Base-by-base conservation (phyloP, 495 filamentous ascomycete species). In the Hypomontagnella monticulosa region DNA sequence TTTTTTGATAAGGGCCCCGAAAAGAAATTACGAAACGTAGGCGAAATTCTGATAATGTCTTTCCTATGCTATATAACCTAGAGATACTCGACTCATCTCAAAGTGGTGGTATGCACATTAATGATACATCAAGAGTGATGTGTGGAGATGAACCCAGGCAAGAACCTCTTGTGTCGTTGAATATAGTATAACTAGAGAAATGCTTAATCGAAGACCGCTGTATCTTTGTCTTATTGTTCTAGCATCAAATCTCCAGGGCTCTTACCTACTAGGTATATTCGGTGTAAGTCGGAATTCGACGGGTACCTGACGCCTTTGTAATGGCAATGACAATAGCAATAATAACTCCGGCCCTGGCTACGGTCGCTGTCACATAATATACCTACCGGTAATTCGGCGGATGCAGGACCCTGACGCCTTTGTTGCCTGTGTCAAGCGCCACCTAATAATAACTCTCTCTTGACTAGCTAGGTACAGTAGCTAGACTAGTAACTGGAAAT, bases 401-500 rank as follows among this genome's bases (percentile, higher is more conserved):
- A 40, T 40, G 36, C 36, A 40, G 36, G 10, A 12, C 36, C 36
- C 14, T 4, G 27, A 32, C 23, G 3, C 23, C 2, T 27, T 27
- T 6, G 6, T 27, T 6, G 6, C 23, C 23, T 6, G 23, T 27
- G 23, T 27, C 23, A 27, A 27, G 23, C 27, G 27, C 27, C 46
- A 49, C 27, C 30, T 33, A 49, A 49, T 49, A 49, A 49, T 46
- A 46, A 30, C 18, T 46, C 23, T 30, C 23, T 46, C 19, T n/a
- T n/a, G 19, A n/a, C 19, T 46, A 46, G 1, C 43, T 12, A 27
- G 23, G 23, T 27, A 27, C 6, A 27, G 23, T 27, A 27, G 23
- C 23, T 27, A 6, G 23, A 6, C 23, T 27, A 6, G 23, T 6
- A n/a, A n/a, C 23, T 27, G 23, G 23, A 27, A 27, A 27, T 27